Evolutionary conservation across 257 asterid genomes (phyloP).

Genomic region (Solanum dulcamara): DNA sequence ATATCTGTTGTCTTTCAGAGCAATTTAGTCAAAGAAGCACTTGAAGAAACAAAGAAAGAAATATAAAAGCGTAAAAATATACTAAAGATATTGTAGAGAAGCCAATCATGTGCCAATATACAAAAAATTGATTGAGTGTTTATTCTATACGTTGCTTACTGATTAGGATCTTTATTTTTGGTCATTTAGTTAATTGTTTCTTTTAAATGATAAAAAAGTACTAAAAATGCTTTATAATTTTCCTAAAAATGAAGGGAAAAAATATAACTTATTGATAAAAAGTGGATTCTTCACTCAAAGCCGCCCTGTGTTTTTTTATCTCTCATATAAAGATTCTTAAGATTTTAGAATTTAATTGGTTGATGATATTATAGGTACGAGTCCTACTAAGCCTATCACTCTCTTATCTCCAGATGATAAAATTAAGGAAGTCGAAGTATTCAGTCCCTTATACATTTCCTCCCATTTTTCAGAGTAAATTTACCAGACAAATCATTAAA

Average conservation of each 20-base stretch:
- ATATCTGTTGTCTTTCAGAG: too few species aligned
- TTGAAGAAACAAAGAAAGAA: neutral
- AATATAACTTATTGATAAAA: neutral
- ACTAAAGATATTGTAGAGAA: neutral
- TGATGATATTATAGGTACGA: neutral
- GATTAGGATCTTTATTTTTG: neutral
- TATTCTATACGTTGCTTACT: too few species aligned
- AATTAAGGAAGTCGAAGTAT: neutral
- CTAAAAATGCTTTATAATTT: neutral
- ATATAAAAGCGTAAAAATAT: neutral
- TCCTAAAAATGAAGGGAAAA: rapidly evolving
- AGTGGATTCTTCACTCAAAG: neutral
- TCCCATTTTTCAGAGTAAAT: neutral
- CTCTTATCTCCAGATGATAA: neutral
- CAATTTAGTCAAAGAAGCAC: neutral
- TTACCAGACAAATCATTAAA: neutral
- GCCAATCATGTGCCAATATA: neutral
- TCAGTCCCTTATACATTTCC: neutral
- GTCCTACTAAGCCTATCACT: neutral
- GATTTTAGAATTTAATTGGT: neutral
- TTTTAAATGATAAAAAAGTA: neutral
- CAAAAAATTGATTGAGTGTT: too few species aligned
- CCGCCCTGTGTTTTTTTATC: neutral
- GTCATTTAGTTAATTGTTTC: neutral
- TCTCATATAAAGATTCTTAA: neutral